phyloP scores from a whole-genome alignment of 208 protist species.

The Herpetomonas samuelpessoai region DNA sequence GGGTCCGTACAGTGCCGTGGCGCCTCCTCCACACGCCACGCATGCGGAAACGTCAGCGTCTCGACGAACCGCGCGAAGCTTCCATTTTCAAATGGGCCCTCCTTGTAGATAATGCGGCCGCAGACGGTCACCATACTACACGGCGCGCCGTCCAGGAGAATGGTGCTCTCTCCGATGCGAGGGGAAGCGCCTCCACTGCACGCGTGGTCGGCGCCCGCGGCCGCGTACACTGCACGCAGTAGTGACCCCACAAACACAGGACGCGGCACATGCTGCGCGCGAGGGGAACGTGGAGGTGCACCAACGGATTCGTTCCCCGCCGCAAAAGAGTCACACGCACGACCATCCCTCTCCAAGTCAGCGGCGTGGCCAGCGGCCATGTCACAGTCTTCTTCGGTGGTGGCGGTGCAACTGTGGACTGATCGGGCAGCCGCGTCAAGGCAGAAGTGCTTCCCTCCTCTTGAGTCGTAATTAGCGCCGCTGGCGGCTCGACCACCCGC shows the following conservation, averaged over 20 bases:
- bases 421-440: background rate
- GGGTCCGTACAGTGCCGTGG: no score
- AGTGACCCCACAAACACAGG: no score
- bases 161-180: conserved; percentile 39
- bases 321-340: no score
- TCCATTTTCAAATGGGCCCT: conserved; percentile 16
- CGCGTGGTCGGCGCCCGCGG: no score
- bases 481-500: background rate
- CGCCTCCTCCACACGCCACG: background rate
- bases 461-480: background rate
- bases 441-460: conserved; percentile 1
- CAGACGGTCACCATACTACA: conserved; percentile 41
- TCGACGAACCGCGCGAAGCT: conserved; percentile 2
- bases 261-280: no score
- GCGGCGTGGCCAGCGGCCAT: no score
- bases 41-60: background rate
- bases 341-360: no score
- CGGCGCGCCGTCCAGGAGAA: conserved; percentile 31
- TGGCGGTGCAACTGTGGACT: background rate
- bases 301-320: no score
- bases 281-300: no score
- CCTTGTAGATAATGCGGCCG: conserved; percentile 41
- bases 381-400: background rate
- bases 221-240: no score
- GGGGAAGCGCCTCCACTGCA: no score